Evolutionary conservation across 352 stramenopile species (phyloP).

Genomic region (Phytophthora fragariae): DNA sequence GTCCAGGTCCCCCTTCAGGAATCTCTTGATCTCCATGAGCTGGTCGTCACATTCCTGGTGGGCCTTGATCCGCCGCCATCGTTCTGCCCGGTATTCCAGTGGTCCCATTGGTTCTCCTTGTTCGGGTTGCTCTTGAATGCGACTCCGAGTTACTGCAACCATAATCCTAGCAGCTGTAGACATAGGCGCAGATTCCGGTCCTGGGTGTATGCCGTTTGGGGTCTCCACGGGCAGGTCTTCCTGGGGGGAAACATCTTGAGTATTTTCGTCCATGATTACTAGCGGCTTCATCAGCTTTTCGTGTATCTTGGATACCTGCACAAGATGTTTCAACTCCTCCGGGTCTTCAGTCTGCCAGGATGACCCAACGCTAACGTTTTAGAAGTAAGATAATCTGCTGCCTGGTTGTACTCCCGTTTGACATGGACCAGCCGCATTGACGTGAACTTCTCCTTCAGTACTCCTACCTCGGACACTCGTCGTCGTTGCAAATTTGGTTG

Average conservation of each 20-base stretch:
- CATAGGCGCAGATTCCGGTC: background rate
- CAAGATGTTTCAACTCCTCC: background rate
- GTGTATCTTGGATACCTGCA: background rate
- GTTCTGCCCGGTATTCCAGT: too few relatives aligned
- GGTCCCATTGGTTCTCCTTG: too few relatives aligned
- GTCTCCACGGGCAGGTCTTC: background rate
- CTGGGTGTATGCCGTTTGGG: background rate
- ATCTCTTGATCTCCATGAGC: background rate
- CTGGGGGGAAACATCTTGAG: background rate
- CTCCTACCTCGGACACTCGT: too few relatives aligned
- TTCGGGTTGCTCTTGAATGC: background rate
- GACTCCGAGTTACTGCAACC: background rate
- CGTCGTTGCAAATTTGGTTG: too few relatives aligned
- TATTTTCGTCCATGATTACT: background rate
- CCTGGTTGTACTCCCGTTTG: too few relatives aligned
- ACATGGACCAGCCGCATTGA: too few relatives aligned
- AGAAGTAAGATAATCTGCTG: too few relatives aligned
- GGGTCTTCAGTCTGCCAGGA: background rate
- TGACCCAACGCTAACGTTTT: background rate
- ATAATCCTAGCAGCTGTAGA: background rate
- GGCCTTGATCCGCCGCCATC: too few relatives aligned
- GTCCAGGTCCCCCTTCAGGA: constrained; percentile 1
- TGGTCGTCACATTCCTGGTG: too few relatives aligned
- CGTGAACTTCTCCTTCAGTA: too few relatives aligned
- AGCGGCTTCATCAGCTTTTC: constrained; percentile 10